Evolutionary conservation across 768 basidiomycete genomes (phyloP), one percentile per base, ranked within the genome.

Genomic region (Phanerochaete sordida): DNA sequence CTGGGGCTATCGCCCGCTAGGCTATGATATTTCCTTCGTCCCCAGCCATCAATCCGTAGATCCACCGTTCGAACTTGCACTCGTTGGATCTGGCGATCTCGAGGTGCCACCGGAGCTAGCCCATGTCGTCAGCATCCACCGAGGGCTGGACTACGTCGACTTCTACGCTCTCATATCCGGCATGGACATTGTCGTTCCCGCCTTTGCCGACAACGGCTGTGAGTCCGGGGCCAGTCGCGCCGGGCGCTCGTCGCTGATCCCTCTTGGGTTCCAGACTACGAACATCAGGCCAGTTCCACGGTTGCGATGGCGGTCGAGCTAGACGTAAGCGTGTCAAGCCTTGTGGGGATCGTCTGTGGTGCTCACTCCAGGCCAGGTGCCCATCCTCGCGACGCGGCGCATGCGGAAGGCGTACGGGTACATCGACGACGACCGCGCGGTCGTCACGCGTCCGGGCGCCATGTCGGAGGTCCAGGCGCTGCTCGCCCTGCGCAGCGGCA

Each of bases 181-280:
- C 23, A 75, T 75, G 73, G 77, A 79, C 57, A 68, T 79, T 46
- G 76, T 77, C 43, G 62, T 79, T 3, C 75, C 76, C 3, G 76
- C 77, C n/a, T 78, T 79, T 54, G 70, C 68, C 4, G 69, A 71
- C 8, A 60, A 65, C 43, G 71, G 68, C 9, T 76, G 71, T 72
- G 24, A 44, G 68, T 64, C 28, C 23, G 9, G 57, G 39, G 19
- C 7, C 8, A 9, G 35, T 35, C 23, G 21, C 23, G 21, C 35
- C 23, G 16, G 11, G 49, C 26, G 23, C 54, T n/a, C 23, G n/a
- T 33, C 26, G 19, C 27, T 19, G 33, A 52, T 56, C 59, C 33
- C 15, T 43, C 39, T n/a, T 33, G 13, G 13, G n/a, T 30, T 31
- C 9, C 54, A 70, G 71, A 77, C 65, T 76, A 73, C 48, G 70